Evolutionary conservation across 768 basidiomycete species (phyloP).

Genomic region (Clathrus columnatus): DNA sequence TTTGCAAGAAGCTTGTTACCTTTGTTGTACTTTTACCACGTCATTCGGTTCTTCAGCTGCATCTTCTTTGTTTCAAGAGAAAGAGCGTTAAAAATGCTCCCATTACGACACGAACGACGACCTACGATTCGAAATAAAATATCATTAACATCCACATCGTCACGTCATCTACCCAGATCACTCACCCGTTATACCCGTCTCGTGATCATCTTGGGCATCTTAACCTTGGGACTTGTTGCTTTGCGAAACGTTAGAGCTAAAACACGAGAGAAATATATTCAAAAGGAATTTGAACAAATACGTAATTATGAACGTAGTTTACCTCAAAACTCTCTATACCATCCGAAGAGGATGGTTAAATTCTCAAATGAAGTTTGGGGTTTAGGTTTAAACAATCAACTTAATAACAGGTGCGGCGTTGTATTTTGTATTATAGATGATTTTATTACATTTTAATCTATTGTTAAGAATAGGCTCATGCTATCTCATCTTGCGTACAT

Average conservation of each 20-base stretch:
- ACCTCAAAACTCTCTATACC: slow-evolving; percentile 34
- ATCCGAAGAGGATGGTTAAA: slow-evolving; percentile 37
- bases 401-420: slow-evolving; percentile 1
- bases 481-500: slow-evolving; percentile 36
- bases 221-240: not conserved
- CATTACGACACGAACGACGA: not conserved
- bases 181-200: not conserved
- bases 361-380: slow-evolving; percentile 39
- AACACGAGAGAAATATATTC: not conserved
- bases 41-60: too few relatives aligned
- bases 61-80: too few relatives aligned
- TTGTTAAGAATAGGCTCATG: not conserved
- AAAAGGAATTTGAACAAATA: slow-evolving; percentile 23
- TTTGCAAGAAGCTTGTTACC: too few relatives aligned
- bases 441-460: not conserved
- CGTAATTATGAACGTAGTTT: slow-evolving; percentile 35
- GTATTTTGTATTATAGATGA: slow-evolving; percentile 21
- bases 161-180: not conserved
- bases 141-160: not conserved
- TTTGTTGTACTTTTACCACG: not conserved
- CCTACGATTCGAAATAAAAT: not conserved
- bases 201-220: not conserved
- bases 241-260: not conserved
- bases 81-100: not conserved
- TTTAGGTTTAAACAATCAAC: slow-evolving; percentile 20